Percentiles rank a stretch among this genome's conserved stretches.
phyloP scores from a whole-genome alignment of 208 protist genomes.

The Polymyxa betae region DNA sequence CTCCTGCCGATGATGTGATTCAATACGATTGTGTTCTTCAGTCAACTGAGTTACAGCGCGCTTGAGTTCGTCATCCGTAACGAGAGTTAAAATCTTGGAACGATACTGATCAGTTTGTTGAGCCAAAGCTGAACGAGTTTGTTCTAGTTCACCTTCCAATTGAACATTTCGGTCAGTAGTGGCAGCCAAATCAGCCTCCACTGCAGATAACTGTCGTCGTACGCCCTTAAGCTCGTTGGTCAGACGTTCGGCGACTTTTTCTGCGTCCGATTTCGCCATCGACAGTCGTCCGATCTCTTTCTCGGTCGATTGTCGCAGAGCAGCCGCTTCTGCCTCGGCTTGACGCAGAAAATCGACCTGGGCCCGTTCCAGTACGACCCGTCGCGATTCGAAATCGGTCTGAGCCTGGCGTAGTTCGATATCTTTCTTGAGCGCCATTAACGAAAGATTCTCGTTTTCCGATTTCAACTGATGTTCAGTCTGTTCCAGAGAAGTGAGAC shows the following conservation, averaged over 20 bases:
- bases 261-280: neutral
- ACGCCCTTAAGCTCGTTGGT: neutral
- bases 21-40: neutral
- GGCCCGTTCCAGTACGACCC: neutral
- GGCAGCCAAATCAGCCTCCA: neutral
- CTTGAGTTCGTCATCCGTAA: neutral
- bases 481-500: neutral
- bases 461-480: neutral
- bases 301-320: neutral
- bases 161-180: neutral
- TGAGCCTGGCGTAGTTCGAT: neutral
- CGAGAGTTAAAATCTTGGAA: neutral
- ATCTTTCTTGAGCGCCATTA: neutral
- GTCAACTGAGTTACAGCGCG: too few relatives aligned
- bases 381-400: neutral
- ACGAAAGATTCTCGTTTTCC: neutral
- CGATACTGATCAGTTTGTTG: neutral
- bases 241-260: neutral
- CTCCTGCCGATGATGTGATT: neutral
- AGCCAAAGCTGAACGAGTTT: neutral
- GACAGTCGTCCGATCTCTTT: neutral
- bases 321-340: neutral
- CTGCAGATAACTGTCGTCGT: neutral
- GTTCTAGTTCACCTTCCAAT: neutral
- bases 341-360: neutral